Conservation (phyloP, 2,329 filamentous ascomycete species). For the Scleromitrula shiraiana region DNA sequence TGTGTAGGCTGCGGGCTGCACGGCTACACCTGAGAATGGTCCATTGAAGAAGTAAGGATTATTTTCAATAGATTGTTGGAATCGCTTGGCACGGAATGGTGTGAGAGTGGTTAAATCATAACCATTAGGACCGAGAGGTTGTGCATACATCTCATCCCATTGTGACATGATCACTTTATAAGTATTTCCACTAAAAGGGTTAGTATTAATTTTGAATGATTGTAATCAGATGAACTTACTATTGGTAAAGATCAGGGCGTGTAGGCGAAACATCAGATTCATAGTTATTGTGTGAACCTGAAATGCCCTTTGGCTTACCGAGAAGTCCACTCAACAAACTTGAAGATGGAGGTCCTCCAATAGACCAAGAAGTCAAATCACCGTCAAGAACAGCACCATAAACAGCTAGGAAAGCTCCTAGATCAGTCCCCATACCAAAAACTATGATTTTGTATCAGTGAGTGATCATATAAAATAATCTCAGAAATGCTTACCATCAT, state of each 20-base stretch:
- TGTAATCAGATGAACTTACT: constrained; percentile 12
- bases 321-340: constrained; percentile 23
- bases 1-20: constrained; percentile 23
- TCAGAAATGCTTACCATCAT: constrained; percentile 19
- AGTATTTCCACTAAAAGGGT: constrained; percentile 36
- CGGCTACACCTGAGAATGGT: constrained; percentile 39
- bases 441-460: constrained; percentile 25
- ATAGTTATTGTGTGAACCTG: constrained; percentile 46
- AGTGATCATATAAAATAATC: neutral
- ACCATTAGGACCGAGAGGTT: constrained; percentile 32
- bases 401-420: constrained; percentile 33
- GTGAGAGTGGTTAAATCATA: constrained; percentile 36
- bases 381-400: constrained; percentile 41
- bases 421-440: constrained; percentile 37
- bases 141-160: constrained; percentile 41
- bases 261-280: constrained; percentile 47
- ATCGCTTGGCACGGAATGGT: constrained; percentile 37
- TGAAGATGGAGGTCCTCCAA: constrained; percentile 36
- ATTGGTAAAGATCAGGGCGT: constrained; percentile 42
- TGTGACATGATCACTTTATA: constrained; percentile 44
- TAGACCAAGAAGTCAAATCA: constrained; percentile 43
- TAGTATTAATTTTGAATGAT: neutral
- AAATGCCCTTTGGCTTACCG: constrained; percentile 39
- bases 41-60: constrained; percentile 48
- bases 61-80: constrained; percentile 20